Conservation (phyloP, 1,139 yeast genomes). For the Tardiomyces depauwii region DNA sequence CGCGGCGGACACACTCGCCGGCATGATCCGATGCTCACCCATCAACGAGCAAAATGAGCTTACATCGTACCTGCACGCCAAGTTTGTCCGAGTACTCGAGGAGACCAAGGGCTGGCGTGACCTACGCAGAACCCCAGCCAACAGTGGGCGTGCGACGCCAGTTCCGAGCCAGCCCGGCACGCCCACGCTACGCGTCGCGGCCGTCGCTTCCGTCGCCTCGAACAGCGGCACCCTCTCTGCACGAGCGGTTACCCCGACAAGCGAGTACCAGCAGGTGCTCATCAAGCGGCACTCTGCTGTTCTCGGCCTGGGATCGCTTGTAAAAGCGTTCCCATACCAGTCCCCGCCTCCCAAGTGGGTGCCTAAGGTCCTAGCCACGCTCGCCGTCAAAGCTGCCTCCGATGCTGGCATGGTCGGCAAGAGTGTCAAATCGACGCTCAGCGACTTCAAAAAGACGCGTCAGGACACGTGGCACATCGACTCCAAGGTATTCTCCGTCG, state of each 20-base stretch:
- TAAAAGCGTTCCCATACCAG: constrained; percentile 81
- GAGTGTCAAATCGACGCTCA: constrained; percentile 71
- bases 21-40: constrained; percentile 71
- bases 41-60: constrained; percentile 36
- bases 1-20: constrained; percentile 68
- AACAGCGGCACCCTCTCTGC: constrained; percentile 3
- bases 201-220: no score
- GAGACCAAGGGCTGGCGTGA: constrained; percentile 10
- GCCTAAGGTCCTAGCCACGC: constrained; percentile 56
- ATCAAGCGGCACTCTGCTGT: constrained; percentile 73
- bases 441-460: constrained; percentile 82
- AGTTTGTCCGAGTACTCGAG: constrained; percentile 30
- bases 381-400: constrained; percentile 59
- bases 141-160: background rate
- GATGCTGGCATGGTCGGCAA: constrained; percentile 72
- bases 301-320: constrained; percentile 77
- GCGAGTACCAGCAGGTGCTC: constrained; percentile 21
- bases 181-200: background rate
- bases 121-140: background rate
- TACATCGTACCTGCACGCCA: constrained; percentile 27
- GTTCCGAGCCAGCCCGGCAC: constrained; percentile 4
- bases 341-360: constrained; percentile 94
- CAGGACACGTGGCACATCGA: constrained; percentile 98
- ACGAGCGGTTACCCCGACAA: constrained; percentile 6
- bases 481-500: constrained; percentile 58